Percentiles rank a stretch among this genome's conserved stretches.
phyloP scores from a whole-genome alignment of 208 protist species.

The Trypanosoma cruzi region DNA sequence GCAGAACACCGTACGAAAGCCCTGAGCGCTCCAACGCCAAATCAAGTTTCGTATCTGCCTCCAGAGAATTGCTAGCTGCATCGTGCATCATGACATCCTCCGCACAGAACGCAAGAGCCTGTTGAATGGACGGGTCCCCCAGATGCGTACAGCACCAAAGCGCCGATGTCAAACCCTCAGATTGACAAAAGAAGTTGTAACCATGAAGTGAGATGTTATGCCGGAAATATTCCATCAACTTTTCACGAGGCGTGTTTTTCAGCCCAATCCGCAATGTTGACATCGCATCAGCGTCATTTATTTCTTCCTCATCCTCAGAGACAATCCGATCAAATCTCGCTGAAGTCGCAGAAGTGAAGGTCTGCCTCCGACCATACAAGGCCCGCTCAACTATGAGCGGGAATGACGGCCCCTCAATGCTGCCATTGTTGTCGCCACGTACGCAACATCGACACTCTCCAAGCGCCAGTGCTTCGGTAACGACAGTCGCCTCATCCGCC shows the following conservation, averaged over 20 bases:
- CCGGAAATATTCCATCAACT: conserved; percentile 39
- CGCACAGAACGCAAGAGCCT: not conserved
- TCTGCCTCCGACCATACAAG: conserved; percentile 46
- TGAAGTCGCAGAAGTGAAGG: conserved; percentile 62
- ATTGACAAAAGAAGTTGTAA: conserved; percentile 72
- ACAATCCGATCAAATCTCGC: conserved; percentile 46
- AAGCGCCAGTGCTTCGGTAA: conserved; percentile 65
- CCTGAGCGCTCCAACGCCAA: not conserved
- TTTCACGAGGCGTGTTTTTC: conserved; percentile 12
- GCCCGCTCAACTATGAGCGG: conserved; percentile 46
- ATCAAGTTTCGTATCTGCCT: conserved; percentile 5
- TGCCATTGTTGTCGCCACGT: conserved; percentile 35
- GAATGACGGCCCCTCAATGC: conserved; percentile 35
- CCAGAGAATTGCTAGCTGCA: not conserved
- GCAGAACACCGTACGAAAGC: conserved; percentile 58
- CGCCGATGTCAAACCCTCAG: conserved; percentile 50
- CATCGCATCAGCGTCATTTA: not conserved
- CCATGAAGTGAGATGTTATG: conserved; percentile 76
- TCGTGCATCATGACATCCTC: not conserved
- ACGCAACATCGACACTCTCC: conserved; percentile 78
- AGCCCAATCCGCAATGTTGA: not conserved
- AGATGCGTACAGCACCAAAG: conserved; percentile 53
- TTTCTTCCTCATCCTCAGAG: not conserved
- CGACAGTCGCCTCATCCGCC: conserved; percentile 51
- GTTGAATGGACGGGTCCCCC: conserved; percentile 6